These are phyloP conservation scores for Tremella fuciformis DNA, from an alignment of 768 basidiomycete genomes.

Conservation along the genomic window DNA sequence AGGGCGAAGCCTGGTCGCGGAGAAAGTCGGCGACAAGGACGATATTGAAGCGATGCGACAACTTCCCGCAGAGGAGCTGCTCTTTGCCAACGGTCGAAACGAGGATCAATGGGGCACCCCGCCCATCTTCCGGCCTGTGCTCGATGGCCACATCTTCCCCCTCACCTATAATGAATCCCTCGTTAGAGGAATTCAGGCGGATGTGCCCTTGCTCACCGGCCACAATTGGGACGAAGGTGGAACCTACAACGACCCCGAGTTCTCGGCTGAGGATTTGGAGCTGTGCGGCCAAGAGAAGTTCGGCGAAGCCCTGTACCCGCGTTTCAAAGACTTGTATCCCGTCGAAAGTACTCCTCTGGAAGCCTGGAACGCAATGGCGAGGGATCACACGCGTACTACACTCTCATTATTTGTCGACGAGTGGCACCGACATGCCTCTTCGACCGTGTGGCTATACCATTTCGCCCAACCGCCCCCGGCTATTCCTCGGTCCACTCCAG, in stretches of 20 bases:
- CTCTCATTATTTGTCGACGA: no score
- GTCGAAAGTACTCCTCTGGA: neutral
- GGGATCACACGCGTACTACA: neutral
- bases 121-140: neutral
- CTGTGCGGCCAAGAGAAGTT: neutral
- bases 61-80: neutral
- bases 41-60: neutral
- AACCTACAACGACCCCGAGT: slow-evolving; percentile 2
- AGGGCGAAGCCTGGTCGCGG: neutral
- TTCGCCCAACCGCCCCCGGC: neutral
- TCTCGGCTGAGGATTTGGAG: neutral
- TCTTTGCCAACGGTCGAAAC: neutral
- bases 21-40: neutral
- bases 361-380: neutral
- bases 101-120: slow-evolving; percentile 2
- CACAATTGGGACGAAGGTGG: slow-evolving; percentile 6
- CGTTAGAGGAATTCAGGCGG: neutral
- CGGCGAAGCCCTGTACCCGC: neutral
- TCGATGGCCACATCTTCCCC: slow-evolving; percentile 5
- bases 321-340: neutral
- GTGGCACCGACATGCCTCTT: no score
- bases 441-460: neutral
- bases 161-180: neutral
- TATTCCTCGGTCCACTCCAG: neutral
- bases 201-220: neutral